A percentile compares a stretch with the other conserved stretches of the same genome.
Evolutionary conservation across 164 flowering plant genomes (phyloP).

Genomic region (Stephania japonica): DNA sequence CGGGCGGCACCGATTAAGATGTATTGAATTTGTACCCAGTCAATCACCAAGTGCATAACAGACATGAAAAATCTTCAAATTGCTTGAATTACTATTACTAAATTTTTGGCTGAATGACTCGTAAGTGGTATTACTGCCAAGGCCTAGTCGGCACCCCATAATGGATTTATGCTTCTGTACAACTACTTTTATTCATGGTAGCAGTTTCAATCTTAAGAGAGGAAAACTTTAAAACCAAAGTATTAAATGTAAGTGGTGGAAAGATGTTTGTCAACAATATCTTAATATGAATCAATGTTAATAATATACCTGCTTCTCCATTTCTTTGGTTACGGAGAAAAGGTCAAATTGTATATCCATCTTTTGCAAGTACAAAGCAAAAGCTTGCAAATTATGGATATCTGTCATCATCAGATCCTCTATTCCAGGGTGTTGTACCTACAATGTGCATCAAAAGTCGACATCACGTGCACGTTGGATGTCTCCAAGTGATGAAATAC

Average conservation of each 20-base stretch:
- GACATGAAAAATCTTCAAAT: neutral
- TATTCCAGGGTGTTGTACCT: conserved; percentile 99
- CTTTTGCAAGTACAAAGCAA: conserved; percentile 89
- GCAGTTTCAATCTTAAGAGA: no score
- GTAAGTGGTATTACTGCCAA: neutral
- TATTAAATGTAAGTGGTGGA: neutral
- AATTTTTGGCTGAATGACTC: neutral
- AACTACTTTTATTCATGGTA: no score
- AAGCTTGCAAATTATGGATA: conserved; percentile 82
- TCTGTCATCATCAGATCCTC: conserved; percentile 94
- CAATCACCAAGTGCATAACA: no score
- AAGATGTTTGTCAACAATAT: neutral
- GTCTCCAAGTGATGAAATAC: neutral
- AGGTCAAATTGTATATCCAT: conserved; percentile 86
- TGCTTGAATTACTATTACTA: neutral
- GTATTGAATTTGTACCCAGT: no score
- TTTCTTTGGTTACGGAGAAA: conserved; percentile 80
- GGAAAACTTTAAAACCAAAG: no score
- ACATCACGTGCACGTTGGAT: neutral
- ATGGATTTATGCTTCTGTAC: no score
- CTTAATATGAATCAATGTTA: neutral
- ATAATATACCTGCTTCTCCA: conserved; percentile 74
- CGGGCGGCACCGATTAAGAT: no score
- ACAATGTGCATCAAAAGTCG: conserved; percentile 13
- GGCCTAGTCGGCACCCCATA: neutral